These are phyloP conservation scores for Umbellularia californica DNA, from an alignment of 164 flowering plant genomes.

Conservation along the genomic window DNA sequence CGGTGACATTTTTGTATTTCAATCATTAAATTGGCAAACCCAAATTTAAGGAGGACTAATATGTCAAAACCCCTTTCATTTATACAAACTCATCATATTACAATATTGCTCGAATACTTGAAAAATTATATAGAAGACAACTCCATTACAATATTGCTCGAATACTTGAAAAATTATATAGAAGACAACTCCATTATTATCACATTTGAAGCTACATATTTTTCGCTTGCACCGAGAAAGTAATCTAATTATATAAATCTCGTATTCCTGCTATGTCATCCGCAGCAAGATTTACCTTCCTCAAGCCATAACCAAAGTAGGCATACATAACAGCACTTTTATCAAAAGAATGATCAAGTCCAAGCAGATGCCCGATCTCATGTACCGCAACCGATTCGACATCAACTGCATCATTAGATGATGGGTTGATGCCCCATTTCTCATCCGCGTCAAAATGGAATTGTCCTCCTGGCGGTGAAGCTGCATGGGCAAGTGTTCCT, in stretches of 20 bases:
- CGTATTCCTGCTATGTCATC: constrained; percentile 72
- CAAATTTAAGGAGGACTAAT: too few species aligned
- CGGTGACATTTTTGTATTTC: too few species aligned
- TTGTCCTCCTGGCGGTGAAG: constrained; percentile 61
- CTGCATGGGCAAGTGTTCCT: constrained; percentile 82
- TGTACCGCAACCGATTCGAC: constrained; percentile 82
- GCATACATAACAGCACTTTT: constrained; percentile 76
- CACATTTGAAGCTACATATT: too few species aligned
- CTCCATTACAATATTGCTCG: too few species aligned
- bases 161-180: too few species aligned
- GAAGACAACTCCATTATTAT: too few species aligned
- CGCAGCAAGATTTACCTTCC: constrained; percentile 41
- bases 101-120: too few species aligned
- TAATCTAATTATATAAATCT: constrained; percentile 27
- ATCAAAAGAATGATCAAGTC: constrained; percentile 66
- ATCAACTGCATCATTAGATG: constrained; percentile 38
- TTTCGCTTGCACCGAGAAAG: too few species aligned
- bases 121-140: too few species aligned
- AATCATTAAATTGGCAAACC: too few species aligned
- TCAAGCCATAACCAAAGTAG: constrained; percentile 37
- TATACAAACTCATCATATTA: too few species aligned
- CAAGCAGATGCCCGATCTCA: constrained; percentile 83
- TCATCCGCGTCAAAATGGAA: constrained; percentile 65
- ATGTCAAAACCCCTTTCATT: too few species aligned
- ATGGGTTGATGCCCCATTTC: constrained; percentile 43